Conservation (phyloP, 441 rosid genomes). For the Populus trichocarpa region DNA sequence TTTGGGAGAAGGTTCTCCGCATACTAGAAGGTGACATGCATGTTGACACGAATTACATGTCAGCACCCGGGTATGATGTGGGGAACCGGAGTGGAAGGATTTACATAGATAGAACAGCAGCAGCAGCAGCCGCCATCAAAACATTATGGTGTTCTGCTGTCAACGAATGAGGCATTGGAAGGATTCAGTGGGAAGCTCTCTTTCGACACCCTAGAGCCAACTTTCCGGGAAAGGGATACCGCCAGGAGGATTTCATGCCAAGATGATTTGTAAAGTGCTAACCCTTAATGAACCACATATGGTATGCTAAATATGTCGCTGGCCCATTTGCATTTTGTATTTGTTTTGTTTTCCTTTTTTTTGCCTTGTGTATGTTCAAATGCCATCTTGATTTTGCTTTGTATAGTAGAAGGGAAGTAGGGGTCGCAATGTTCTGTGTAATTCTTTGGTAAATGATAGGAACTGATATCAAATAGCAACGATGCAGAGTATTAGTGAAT, state of each 20-base stretch:
- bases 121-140: conserved; percentile 33
- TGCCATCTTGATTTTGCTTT: conserved; percentile 26
- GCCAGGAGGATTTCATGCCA: conserved; percentile 38
- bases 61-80: conserved; percentile 69
- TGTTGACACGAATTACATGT: conserved; percentile 54
- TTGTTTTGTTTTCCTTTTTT: neutral
- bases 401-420: conserved; percentile 27
- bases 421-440: conserved; percentile 28
- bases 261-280: conserved; percentile 23
- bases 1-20: conserved; percentile 65
- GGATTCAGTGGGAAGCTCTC: conserved; percentile 62
- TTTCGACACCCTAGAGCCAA: conserved; percentile 37
- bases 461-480: neutral
- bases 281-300: neutral
- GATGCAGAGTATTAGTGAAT: neutral
- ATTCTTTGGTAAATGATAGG: conserved; percentile 25
- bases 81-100: conserved; percentile 82
- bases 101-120: conserved; percentile 51
- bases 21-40: conserved; percentile 90
- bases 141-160: conserved; percentile 44
- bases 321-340: neutral
- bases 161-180: conserved; percentile 45
- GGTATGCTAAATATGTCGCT: conserved; percentile 3
- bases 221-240: conserved; percentile 39
- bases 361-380: neutral